Evolutionary conservation across 208 protist genomes (phyloP), one percentile per base, ranked within the genome.

Genomic region (Borovskyia barvae): DNA sequence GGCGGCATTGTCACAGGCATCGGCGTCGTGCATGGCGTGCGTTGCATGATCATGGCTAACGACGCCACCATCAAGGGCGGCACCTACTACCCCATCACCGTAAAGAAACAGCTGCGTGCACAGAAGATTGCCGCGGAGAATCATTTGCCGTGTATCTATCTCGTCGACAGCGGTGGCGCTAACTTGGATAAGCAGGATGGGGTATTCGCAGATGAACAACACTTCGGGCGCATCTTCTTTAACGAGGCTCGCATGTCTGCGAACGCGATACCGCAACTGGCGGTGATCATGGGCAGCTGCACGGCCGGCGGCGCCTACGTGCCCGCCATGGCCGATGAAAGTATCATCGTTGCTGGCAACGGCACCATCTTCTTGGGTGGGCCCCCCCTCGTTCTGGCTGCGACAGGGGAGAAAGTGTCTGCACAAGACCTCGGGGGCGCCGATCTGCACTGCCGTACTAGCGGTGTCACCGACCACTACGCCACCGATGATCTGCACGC

Each of bases 161-260:
- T 99, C 14, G 96, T 98, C 15, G 97, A 99, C 66, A 97, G 87
- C 68, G 97, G 97, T 41, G 97, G 97, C 45, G 97, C 96, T 24
- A 98, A 98, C 74, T 72, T 99, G 8, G 78, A 82, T 19, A 49
- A 80, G 20, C 97, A 98, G 74, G 85, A 79, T 20, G 93, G 97
- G 26, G 93, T 96, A 25, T 98, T 99, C 77, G 92, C 97, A 11
- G 97, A 99, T 72, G 76, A 85, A 42, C 86, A 97, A 41, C 97
- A 99, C 62, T 99, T 99, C 82, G 97, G 97, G 15, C 88, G 94
- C 43, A 99, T 99, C 41, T 99, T 99, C 71, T 98, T 83, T 75
- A 99, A 99, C 74, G 97, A 99, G 76, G 96, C 97, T 2, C 88
- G 85, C 39, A 98, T 99, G 97, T 97, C 92, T 19, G 57, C 85